Evolutionary conservation across 148 eudicot genomes (phyloP), one percentile per base, ranked within the genome.

Genomic region (Spergularia bocconei): DNA sequence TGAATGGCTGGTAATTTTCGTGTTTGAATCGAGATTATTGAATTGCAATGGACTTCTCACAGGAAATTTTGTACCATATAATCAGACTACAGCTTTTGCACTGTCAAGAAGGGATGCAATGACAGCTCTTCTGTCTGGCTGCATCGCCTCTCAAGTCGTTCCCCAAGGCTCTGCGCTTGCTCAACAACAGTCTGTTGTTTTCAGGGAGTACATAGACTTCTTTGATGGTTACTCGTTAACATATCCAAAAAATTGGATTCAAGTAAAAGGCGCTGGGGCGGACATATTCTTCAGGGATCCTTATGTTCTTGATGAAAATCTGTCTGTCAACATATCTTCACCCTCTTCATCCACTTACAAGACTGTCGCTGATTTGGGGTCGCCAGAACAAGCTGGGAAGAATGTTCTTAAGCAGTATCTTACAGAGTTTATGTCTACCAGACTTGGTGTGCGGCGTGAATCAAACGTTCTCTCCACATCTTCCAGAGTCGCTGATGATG

Each of bases 241-340:
- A 73, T 92, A 90, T 81, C 99, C 99, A 20, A 72, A 75, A 61
- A 95, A 91, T 71, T 95, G 98, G 99, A 95, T 95, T 68, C 90
- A 90, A 88, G 99, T 95, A 13, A 88, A 89, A 74, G 99, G 99
- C 56, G 99, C 99, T 41, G 91, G 93, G 44, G 99, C 96, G 5
- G 99, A 95, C 79, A 85, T 95, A 73, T 95, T 95, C 82, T 95
- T 95, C 82, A 86, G 99, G 81, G 99, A 95, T 63, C 99, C 99
- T 74, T 92, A 76, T 68, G 83, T 94, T 66, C 96, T 94, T 16
- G 97, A 94, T 71, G 97, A 92, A 68, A 94, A 94, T 82, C 71
- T 94, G 7, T 89, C 90, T 0, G 89, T 92, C 13, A 84, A 90
- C 76, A 84, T 94, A 36, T 94, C 98, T n/a, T 94, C 98, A 10